Conservation (phyloP, 2,329 filamentous ascomycete genomes). For the Neopestalotiopsis sp. region DNA sequence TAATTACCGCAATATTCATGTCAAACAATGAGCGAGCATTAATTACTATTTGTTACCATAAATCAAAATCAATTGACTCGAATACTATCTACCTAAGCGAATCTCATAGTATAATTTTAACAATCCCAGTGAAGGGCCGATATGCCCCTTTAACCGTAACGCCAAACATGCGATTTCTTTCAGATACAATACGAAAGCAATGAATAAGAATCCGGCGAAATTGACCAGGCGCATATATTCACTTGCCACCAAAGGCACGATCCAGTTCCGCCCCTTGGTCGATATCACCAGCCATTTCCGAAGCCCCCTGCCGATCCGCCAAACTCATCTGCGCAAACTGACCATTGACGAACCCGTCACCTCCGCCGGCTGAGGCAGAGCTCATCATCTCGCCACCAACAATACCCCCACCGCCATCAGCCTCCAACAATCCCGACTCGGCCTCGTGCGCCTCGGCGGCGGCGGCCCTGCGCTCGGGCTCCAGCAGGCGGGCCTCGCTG, state of each 20-base stretch:
- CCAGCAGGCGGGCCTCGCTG: constrained; percentile 70
- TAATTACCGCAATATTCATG: neutral
- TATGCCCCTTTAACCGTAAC: neutral
- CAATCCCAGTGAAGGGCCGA: neutral
- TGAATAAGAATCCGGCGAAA: neutral
- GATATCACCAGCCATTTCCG: constrained; percentile 41
- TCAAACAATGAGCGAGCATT: neutral
- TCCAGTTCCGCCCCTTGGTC: constrained; percentile 63
- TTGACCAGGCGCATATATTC: neutral
- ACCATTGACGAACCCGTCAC: constrained; percentile 19
- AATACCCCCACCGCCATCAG: neutral
- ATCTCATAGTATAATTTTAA: neutral
- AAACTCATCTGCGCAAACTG: constrained; percentile 36
- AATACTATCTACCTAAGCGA: too few species aligned
- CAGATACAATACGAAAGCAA: neutral
- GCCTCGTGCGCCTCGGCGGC: neutral
- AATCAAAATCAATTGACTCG: too few species aligned
- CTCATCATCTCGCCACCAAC: constrained; percentile 18
- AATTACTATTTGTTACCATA: neutral
- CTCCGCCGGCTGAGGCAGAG: constrained; percentile 17
- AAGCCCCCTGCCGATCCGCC: constrained; percentile 31
- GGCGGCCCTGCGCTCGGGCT: constrained; percentile 61
- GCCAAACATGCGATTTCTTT: neutral
- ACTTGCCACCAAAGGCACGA: constrained; percentile 59
- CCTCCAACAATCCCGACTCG: too few species aligned